These are phyloP conservation scores for Malassezia globosa DNA, from an alignment of 1,284 basidiomycete genomes.

Conservation along the genomic window DNA sequence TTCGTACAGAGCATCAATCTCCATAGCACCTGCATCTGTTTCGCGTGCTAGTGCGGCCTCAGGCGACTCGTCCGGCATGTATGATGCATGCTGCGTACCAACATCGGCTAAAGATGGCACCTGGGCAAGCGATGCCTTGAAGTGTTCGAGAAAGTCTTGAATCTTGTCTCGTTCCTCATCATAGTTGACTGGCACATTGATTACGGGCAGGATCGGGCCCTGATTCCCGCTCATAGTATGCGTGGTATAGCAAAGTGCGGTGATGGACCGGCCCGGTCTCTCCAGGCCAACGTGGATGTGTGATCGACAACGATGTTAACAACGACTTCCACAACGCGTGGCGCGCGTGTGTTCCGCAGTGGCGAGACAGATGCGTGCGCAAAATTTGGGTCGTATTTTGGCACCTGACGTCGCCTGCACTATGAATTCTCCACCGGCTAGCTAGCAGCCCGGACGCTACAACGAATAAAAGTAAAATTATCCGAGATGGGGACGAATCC, in stretches of 20 bases:
- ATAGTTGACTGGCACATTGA: constrained; percentile 53
- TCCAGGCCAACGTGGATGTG: too few relatives aligned
- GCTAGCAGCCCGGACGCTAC: too few relatives aligned
- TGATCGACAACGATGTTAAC: too few relatives aligned
- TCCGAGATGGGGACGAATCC: too few relatives aligned
- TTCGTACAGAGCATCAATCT: constrained; percentile 5
- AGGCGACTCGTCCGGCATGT: constrained; percentile 14
- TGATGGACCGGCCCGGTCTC: too few relatives aligned
- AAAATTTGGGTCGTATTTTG: too few relatives aligned
- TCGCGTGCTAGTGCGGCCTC: constrained; percentile 18
- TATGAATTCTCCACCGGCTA: too few relatives aligned
- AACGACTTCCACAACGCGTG: too few relatives aligned
- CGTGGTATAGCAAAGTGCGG: not conserved
- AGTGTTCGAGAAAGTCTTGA: constrained; percentile 35
- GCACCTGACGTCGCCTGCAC: too few relatives aligned
- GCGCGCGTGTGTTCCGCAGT: not conserved
- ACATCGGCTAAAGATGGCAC: constrained; percentile 17
- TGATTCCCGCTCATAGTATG: constrained; percentile 8
- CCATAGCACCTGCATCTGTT: constrained; percentile 16
- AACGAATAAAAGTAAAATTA: too few relatives aligned
- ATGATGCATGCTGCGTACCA: constrained; percentile 8
- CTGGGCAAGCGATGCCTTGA: constrained; percentile 28
- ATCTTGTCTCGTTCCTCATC: constrained; percentile 48
- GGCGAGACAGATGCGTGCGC: not conserved
- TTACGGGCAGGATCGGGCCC: constrained; percentile 50